Base-by-base conservation (phyloP, 1,284 basidiomycete genomes). In the Melampsora larici-populina region DNA sequence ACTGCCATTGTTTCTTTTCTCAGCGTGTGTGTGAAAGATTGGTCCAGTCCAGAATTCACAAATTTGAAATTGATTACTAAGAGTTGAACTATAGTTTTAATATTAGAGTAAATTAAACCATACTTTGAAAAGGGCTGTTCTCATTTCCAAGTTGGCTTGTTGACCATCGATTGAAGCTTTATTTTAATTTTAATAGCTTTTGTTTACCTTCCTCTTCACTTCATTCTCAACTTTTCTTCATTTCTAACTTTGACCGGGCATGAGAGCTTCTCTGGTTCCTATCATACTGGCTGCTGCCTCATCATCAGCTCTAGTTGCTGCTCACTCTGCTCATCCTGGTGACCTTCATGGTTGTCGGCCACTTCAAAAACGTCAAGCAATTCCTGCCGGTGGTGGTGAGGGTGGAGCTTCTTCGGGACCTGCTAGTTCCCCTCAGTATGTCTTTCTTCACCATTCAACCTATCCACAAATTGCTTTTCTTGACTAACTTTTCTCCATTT, bases 311-410 rank as follows among this genome's bases (percentile, higher is more conserved):
- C 55, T 24, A 2, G 21, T 58, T 9, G 55, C 55, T 58, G 55
- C 55, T 29, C 55, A 58, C 29, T 60, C 55, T 21, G 7, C 29
- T 60, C 55, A 58, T 58, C 55, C 55, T n/a, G 55, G n/a, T 29
- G 55, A 58, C 43, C 31, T 43, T 13, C 66, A 49, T 26, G 58
- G 51, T n/a, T 77, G 75, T 55, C 75, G 67, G n/a, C 75, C 75
- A n/a, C 51, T 77, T 26, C 67, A 70, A 31, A 77, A 77, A 55
- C 75, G 75, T 64, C 75, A 77, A 24, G 43, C 70, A 26, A 24
- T 31, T 51, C 49, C 75, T 6, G 67, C 60, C 18, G 75, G 75
- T 36, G 55, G 55, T 58, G 55, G 55, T 36, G 75, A 77, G 43
- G 75, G 75, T 9, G 67, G 67, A 11, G 67, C 55, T 5, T 69